Evolutionary conservation across 1,284 basidiomycete genomes (phyloP).

Genomic region (Rhodotorula sp.): DNA sequence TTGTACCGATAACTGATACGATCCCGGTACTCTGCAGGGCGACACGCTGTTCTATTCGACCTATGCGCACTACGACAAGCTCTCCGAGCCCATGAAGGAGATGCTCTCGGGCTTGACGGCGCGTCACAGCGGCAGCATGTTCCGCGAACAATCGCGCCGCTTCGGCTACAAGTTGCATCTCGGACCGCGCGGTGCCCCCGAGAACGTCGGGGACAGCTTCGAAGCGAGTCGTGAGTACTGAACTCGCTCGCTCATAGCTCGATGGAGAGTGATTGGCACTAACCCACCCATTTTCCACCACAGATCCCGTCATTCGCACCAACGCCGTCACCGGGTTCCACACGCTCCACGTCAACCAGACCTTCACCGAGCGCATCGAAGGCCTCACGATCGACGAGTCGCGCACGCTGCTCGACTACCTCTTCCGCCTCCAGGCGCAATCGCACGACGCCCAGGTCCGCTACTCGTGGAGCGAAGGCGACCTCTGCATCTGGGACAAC

Average conservation of each 20-base stretch:
- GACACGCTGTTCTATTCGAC: conserved; percentile 51
- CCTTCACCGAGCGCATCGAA: conserved; percentile 64
- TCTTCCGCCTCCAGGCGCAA: conserved; percentile 50
- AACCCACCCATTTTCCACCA: not conserved
- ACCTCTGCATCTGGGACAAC: conserved; percentile 54
- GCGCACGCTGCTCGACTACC: conserved; percentile 55
- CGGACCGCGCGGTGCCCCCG: conserved; percentile 56
- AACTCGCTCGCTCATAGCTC: too few species aligned
- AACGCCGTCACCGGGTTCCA: conserved; percentile 67
- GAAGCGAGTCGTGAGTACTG: conserved; percentile 15
- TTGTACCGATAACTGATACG: not conserved
- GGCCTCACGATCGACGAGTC: conserved; percentile 63
- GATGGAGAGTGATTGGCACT: not conserved
- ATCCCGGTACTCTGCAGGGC: conserved; percentile 27
- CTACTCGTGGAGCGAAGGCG: conserved; percentile 53
- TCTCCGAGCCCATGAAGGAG: conserved; percentile 59
- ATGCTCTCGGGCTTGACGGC: conserved; percentile 64
- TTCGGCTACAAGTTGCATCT: conserved; percentile 45
- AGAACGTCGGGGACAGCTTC: conserved; percentile 61
- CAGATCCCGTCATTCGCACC: conserved; percentile 48
- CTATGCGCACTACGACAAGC: conserved; percentile 46
- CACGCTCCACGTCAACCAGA: conserved; percentile 62
- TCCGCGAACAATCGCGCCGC: conserved; percentile 51
- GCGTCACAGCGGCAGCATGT: conserved; percentile 59
- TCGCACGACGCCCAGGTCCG: conserved; percentile 32